Base-by-base conservation (phyloP, 176 grass and related monocot genomes). In the Hordeum marinum region DNA sequence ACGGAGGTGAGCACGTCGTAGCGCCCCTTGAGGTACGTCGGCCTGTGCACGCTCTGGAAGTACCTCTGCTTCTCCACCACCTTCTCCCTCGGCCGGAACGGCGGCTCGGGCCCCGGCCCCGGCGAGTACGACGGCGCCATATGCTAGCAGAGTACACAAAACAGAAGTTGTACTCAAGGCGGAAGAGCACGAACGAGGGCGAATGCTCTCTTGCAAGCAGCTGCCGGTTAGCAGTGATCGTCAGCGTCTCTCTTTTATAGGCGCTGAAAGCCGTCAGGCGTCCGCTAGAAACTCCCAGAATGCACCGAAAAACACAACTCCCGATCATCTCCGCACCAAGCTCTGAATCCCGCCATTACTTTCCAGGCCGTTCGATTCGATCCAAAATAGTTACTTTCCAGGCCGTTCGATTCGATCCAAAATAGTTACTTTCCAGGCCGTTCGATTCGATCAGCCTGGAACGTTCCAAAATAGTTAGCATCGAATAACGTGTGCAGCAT, bases 1-100 rank as follows among this genome's bases (percentile, higher is more conserved):
- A 97, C 86, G 63, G 92, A 94, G 72, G 92, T 91, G 76, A 97
- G 10, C 21, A 40, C 36, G 75, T 97, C 92, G 70, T 88, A 90
- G 65, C 90, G 89, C 3, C 92, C 92, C 75, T 94, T 93, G 61
- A 94, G 70, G 80, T 88, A 94, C 27, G 90, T 97, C 61, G 89
- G 92, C 75, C 57, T 91, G 35, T 61, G 81, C 41, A 92, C 63
- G 77, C 35, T 91, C 86, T 97, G 92, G 82, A 97, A 92, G 72
- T 81, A 88, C 43, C 87, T 61, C 89, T 94, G 90, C 63, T 89
- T 88, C 86, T 89, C 84, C 66, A 69, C 1, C n/a, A 97, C 60
- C 84, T 87, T 94, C 84, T 97, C 92, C 54, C 94, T 89, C 8
- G 92, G 77, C 55, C 80, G 61, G 72, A 94, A 94, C 42, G 94